phyloP scores from a whole-genome alignment of 306 rosid genomes.

The Malus sieversii region DNA sequence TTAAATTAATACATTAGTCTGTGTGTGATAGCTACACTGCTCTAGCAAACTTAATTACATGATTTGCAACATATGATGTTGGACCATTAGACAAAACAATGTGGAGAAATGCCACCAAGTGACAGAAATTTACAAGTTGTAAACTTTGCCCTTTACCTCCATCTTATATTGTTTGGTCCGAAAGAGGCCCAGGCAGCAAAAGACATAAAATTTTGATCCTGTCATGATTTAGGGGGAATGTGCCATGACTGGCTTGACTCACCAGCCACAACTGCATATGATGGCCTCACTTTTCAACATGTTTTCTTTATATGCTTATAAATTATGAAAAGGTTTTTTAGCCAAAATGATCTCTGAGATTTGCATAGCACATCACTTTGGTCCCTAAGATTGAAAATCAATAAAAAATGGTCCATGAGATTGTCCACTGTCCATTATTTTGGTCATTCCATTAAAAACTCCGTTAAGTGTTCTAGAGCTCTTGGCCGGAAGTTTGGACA shows the following conservation, averaged over 20 bases:
- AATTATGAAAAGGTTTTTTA: background rate
- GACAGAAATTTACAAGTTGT: background rate
- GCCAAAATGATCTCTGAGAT: too few species aligned
- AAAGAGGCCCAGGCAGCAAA: background rate
- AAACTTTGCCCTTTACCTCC: background rate
- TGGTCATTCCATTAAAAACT: too few species aligned
- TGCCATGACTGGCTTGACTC: background rate
- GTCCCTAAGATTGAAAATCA: too few species aligned
- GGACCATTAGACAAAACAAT: background rate
- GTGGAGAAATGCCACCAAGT: background rate
- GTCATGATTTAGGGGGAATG: background rate
- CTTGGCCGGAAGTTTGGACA: too few species aligned
- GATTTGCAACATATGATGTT: background rate
- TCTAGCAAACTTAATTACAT: background rate
- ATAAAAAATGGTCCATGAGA: too few species aligned
- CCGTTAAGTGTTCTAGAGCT: too few species aligned
- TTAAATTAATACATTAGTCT: too few species aligned
- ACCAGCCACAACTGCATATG: background rate
- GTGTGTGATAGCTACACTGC: background rate
- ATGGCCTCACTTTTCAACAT: background rate
- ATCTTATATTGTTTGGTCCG: background rate
- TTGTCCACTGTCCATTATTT: too few species aligned
- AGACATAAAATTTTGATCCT: background rate
- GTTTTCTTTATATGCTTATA: background rate
- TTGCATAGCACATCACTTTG: too few species aligned